These are phyloP conservation scores for Novymonas esmeraldas DNA, from an alignment of 208 protist genomes.

Conservation along the genomic window DNA sequence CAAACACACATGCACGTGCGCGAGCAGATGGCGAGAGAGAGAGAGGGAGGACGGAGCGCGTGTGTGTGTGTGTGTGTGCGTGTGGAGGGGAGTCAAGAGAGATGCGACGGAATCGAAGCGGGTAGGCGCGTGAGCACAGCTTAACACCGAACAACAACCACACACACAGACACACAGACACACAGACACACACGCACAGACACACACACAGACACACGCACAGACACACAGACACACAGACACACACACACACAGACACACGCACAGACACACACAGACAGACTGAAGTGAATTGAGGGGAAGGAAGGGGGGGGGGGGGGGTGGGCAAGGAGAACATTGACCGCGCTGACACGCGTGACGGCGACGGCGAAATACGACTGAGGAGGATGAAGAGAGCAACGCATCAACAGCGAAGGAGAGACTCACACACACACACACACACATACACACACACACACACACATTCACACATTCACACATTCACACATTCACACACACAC, in stretches of 20 bases:
- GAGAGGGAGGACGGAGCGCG: too few relatives aligned
- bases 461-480: not conserved
- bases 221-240: not conserved
- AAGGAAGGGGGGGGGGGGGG: too few relatives aligned
- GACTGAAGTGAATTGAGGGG: too few relatives aligned
- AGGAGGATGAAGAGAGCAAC: too few relatives aligned
- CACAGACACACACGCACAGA: not conserved
- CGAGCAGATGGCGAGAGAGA: too few relatives aligned
- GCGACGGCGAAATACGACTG: not conserved
- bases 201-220: not conserved
- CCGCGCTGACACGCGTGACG: not conserved
- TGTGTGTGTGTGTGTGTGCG: too few relatives aligned
- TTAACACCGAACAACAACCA: too few relatives aligned
- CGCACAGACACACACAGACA: not conserved
- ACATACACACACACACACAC: not conserved
- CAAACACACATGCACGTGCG: too few relatives aligned
- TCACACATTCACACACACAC: not conserved
- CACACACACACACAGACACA: not conserved
- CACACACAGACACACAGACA: not conserved
- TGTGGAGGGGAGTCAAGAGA: not conserved
- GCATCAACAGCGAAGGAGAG: too few relatives aligned
- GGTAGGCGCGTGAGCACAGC: too few relatives aligned
- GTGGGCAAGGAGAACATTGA: not conserved
- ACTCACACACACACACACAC: too few relatives aligned
- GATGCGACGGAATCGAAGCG: too few relatives aligned